A percentile compares a stretch with the other conserved stretches of the same genome.
Conservation (phyloP, 495 filamentous ascomycete genomes). For the Acidomyces sp. region DNA sequence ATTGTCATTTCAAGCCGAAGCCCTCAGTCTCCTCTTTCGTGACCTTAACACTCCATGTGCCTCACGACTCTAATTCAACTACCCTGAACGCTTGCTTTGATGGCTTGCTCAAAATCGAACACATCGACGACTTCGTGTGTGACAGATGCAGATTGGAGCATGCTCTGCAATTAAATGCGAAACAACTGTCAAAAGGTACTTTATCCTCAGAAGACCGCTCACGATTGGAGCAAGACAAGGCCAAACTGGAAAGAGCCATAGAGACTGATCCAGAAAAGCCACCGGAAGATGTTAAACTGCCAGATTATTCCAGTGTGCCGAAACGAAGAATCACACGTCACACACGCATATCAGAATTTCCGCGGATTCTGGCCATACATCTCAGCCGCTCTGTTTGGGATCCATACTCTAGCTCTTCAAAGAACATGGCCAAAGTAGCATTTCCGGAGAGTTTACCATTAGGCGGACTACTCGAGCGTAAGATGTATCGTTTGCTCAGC, state of each 20-base stretch:
- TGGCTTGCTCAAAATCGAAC: constrained; percentile 82
- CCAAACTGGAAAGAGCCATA: constrained; percentile 46
- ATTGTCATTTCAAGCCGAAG: constrained; percentile 78
- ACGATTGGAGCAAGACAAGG: constrained; percentile 41
- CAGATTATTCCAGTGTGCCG: constrained; percentile 56
- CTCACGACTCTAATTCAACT: constrained; percentile 50
- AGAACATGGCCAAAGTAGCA: constrained; percentile 84
- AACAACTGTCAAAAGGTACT: constrained; percentile 37
- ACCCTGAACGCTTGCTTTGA: constrained; percentile 72
- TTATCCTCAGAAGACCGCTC: constrained; percentile 33
- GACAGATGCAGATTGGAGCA: constrained; percentile 81
- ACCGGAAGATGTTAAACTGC: constrained; percentile 60
- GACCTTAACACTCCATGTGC: constrained; percentile 82
- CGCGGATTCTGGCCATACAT: constrained; percentile 80
- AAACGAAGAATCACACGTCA: constrained; percentile 74
- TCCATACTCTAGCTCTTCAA: constrained; percentile 55
- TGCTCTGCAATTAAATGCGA: constrained; percentile 41
- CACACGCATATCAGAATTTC: constrained; percentile 72
- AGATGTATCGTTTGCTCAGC: constrained; percentile 71
- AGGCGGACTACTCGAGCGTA: constrained; percentile 63
- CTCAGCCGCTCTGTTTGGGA: constrained; percentile 87
- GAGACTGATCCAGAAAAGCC: constrained; percentile 64
- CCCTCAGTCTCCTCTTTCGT: constrained; percentile 75
- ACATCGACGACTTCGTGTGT: constrained; percentile 93
- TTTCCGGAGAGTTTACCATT: constrained; percentile 77